phyloP scores from a whole-genome alignment of 1,139 yeast species.

The Kurtzmaniella quercitrusa region DNA sequence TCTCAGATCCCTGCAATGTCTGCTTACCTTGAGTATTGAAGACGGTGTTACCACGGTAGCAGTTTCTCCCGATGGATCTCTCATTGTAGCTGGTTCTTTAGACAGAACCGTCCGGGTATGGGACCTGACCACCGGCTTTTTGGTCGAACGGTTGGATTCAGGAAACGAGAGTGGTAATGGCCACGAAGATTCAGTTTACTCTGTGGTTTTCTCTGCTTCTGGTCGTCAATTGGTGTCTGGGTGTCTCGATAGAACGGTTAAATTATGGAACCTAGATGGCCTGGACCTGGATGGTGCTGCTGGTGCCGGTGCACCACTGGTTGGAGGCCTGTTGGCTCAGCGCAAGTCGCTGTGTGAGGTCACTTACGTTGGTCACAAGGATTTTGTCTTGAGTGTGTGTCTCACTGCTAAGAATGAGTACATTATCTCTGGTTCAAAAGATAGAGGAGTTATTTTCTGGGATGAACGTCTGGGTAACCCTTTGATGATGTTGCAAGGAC shows the following conservation, averaged over 20 bases:
- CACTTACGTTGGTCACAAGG: conserved; percentile 94
- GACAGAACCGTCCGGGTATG: conserved; percentile 96
- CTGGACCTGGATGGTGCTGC: conserved; percentile 31
- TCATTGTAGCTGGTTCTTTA: conserved; percentile 94
- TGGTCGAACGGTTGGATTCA: conserved; percentile 89
- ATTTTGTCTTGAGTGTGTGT: conserved; percentile 90
- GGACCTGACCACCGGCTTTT: conserved; percentile 92
- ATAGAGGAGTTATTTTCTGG: conserved; percentile 97
- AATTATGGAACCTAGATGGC: conserved; percentile 84
- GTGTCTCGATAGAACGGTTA: conserved; percentile 92
- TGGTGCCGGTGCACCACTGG: conserved; percentile 10
- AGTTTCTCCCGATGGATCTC: conserved; percentile 90
- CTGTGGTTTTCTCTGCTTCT: conserved; percentile 88
- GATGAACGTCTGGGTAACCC: conserved; percentile 91
- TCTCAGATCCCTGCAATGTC: conserved; percentile 85
- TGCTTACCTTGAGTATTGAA: conserved; percentile 84
- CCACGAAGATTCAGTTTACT: conserved; percentile 93
- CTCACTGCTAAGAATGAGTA: conserved; percentile 92
- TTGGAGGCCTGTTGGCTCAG: conserved; percentile 11
- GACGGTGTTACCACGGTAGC: conserved; percentile 99
- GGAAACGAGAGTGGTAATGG: conserved; percentile 88
- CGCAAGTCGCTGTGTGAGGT: conserved; percentile 74
- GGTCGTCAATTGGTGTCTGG: conserved; percentile 94
- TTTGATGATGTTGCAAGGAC: conserved; percentile 93
- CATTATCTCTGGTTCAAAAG: conserved; percentile 92